Percentiles rank a stretch among this genome's conserved stretches.
phyloP scores from a whole-genome alignment of 2,329 filamentous ascomycete genomes.

The Aspergillus sclerotialis region DNA sequence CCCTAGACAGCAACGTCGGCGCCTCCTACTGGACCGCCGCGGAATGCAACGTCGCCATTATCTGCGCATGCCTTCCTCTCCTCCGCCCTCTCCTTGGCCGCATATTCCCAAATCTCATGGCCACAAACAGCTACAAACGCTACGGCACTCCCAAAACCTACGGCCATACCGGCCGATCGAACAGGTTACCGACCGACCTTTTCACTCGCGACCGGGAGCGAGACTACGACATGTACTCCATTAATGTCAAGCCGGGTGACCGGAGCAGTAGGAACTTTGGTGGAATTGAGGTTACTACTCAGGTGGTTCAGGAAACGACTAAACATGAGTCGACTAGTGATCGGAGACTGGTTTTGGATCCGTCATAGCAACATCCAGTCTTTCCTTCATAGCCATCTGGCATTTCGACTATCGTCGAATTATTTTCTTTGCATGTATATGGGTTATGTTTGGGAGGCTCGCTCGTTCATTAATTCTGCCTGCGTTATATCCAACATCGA shows the following conservation, averaged over 20 bases:
- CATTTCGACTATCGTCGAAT: background rate
- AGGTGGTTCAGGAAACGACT: constrained; percentile 21
- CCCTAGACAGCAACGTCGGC: constrained; percentile 20
- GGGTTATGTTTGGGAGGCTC: too few relatives aligned
- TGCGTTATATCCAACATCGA: too few relatives aligned
- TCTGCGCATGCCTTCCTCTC: constrained; percentile 35
- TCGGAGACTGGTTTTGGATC: constrained; percentile 15
- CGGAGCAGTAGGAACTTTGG: constrained; percentile 7
- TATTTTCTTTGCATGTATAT: too few relatives aligned
- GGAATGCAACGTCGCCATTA: constrained; percentile 37
- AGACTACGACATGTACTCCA: constrained; percentile 22
- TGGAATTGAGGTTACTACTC: constrained; percentile 26
- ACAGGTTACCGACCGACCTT: background rate
- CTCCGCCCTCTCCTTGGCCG: constrained; percentile 31
- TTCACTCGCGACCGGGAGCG: constrained; percentile 13
- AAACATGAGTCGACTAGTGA: constrained; percentile 15
- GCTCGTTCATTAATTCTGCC: too few relatives aligned
- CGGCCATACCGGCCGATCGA: constrained; percentile 5
- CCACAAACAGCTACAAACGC: constrained; percentile 19
- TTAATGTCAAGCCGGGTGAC: constrained; percentile 18
- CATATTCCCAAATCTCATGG: constrained; percentile 31
- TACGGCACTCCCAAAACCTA: constrained; percentile 12
- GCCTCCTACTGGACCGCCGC: constrained; percentile 40
- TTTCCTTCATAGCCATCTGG: too few relatives aligned
- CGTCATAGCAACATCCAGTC: too few relatives aligned